Evolutionary conservation across 306 rosid genomes (phyloP).

Genomic region (Prunus campanulata): DNA sequence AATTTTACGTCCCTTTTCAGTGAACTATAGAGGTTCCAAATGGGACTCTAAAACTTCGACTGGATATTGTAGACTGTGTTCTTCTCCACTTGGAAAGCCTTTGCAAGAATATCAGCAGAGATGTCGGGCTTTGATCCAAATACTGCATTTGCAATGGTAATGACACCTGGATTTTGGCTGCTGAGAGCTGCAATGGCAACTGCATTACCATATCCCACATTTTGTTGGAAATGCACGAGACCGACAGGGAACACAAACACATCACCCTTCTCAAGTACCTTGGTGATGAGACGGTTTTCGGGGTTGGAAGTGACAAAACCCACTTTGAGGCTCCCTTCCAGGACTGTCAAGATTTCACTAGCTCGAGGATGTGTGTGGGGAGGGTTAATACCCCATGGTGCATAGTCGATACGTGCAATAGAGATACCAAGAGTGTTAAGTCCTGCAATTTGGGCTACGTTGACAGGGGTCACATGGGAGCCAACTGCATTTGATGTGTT

Average conservation of each 20-base stretch:
- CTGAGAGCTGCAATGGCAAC: constrained; percentile 20
- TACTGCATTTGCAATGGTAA: constrained; percentile 32
- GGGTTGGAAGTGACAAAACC: constrained; percentile 43
- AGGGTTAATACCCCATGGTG: constrained; percentile 30
- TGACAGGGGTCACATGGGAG: constrained; percentile 24
- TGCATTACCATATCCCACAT: constrained; percentile 18
- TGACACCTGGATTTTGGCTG: constrained; percentile 38
- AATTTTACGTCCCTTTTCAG: not conserved
- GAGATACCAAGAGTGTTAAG: constrained; percentile 41
- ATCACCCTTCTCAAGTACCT: constrained; percentile 32
- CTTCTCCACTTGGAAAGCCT: constrained; percentile 30
- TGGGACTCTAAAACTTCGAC: constrained; percentile 30
- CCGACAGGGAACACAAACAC: constrained; percentile 31
- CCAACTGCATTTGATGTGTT: constrained; percentile 38
- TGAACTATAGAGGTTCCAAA: not conserved
- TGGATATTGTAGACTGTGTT: constrained; percentile 12
- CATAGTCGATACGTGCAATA: constrained; percentile 34
- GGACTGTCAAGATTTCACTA: constrained; percentile 27
- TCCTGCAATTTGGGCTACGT: constrained; percentile 29
- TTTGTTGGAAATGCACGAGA: constrained; percentile 32
- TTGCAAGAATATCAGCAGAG: constrained; percentile 16
- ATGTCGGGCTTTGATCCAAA: constrained; percentile 33
- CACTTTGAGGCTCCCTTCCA: constrained; percentile 35
- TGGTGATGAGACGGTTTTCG: constrained; percentile 21
- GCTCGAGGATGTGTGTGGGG: constrained; percentile 43